Conservation (phyloP, 306 rosid genomes). For the Urtica urens region DNA sequence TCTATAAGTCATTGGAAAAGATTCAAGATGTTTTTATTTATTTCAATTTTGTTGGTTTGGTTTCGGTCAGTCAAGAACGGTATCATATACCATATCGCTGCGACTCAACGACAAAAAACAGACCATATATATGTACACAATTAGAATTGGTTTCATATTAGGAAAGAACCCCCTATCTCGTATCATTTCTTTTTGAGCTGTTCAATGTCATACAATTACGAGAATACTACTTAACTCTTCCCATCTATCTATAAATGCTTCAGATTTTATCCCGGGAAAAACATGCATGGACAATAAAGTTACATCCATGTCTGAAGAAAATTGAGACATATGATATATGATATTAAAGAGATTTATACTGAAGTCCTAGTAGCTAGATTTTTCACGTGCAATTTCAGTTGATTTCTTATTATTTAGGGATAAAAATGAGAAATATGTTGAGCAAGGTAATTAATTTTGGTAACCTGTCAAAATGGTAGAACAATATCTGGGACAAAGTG, state of each 20-base stretch:
- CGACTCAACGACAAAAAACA: constrained; percentile 32
- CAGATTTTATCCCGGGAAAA: constrained; percentile 34
- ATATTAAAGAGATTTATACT: too few species aligned
- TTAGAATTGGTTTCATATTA: constrained; percentile 22
- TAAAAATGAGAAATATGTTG: too few species aligned
- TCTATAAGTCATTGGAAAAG: constrained; percentile 43
- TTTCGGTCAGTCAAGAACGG: constrained; percentile 16
- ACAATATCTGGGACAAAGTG: too few species aligned
- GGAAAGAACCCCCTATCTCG: constrained; percentile 20
- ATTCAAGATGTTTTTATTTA: constrained; percentile 73
- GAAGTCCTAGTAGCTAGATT: too few species aligned
- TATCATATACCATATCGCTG: constrained; percentile 31
- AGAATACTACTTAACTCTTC: constrained; percentile 43
- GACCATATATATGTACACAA: constrained; percentile 26
- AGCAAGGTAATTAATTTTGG: too few species aligned
- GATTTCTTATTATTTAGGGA: too few species aligned
- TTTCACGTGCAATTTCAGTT: too few species aligned
- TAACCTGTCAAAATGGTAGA: too few species aligned
- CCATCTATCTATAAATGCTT: constrained; percentile 22
- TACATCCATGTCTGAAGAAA: background rate
- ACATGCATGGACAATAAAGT: constrained; percentile 20
- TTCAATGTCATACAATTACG: constrained; percentile 10
- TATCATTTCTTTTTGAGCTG: constrained; percentile 31
- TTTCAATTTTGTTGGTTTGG: constrained; percentile 30
- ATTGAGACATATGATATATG: background rate